Base-by-base conservation (phyloP, 306 rosid species). In the Boehmeria nivea region DNA sequence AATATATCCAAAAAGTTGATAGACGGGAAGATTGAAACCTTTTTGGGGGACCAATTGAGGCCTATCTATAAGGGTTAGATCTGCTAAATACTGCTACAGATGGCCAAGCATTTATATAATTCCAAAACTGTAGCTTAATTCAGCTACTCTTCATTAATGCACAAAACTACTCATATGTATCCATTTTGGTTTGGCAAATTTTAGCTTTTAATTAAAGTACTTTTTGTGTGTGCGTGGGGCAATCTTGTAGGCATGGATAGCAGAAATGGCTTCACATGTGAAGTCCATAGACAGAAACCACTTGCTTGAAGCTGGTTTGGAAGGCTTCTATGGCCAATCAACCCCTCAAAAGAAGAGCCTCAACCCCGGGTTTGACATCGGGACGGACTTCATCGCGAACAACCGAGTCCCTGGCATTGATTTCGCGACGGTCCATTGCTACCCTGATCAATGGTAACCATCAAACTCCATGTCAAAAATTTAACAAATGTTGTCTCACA, bases 361-460 rank as follows among this genome's bases (percentile, higher is more conserved):
- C 34, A 90, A 90, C 60, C 95, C 86, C 9, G 70, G 78, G 57
- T 44, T 83, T 22, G 56, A 86, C 21, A 72, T 79, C 10, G 97
- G 95, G 19, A 83, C 97, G 21, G 97, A 90, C 39, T 86, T 90
- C 78, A 76, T 82, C 25, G 88, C 88, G 40, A 90, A 90, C 37
- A 86, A 90, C 53, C 60, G 55, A 3, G 67, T 89, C 54, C 78
- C 63, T 0, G 78, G 56, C 65, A 86, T 89, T 14, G 97, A 89
- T 75, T 89, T 89, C 54, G 90, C 95, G 11, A 89, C 97, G 2
- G 73, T 77, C 43, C 97, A 89, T 71, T 86, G 83, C 27, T 89
- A 89, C 61, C 95, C 97, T n/a, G 97, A 86, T 58, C 88, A 86
- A 57, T 89, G 97, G 95, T 89, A 78, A 69, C 23, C 55, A 31